phyloP scores from a whole-genome alignment of 305 asterid species.

The Plantago lanceolata region DNA sequence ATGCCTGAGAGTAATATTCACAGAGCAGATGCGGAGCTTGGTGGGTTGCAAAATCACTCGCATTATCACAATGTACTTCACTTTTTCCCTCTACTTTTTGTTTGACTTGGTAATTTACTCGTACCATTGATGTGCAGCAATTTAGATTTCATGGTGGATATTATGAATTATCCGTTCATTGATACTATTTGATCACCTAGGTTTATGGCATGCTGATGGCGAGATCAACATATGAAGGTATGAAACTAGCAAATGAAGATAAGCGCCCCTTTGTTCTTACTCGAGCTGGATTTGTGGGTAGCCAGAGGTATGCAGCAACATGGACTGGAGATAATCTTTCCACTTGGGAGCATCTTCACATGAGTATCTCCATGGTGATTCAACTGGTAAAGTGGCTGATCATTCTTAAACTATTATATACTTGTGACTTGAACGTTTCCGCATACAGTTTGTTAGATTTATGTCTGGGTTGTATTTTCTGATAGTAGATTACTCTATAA shows the following conservation, averaged over 20 bases:
- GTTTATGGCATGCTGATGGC: constrained; percentile 99
- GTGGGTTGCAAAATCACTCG: constrained; percentile 74
- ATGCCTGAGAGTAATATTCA: constrained; percentile 95
- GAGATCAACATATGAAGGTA: constrained; percentile 85
- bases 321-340: constrained; percentile 99
- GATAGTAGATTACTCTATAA: neutral
- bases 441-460: neutral
- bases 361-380: constrained; percentile 92
- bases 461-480: neutral
- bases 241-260: constrained; percentile 65
- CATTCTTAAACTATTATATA: neutral
- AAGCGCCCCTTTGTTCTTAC: constrained; percentile 94
- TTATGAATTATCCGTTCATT: constrained; percentile 7
- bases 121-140: neutral
- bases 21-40: constrained; percentile 83
- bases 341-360: constrained; percentile 95
- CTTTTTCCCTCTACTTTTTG: constrained; percentile 17
- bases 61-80: constrained; percentile 83
- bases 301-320: constrained; percentile 97
- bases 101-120: constrained; percentile 3
- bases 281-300: constrained; percentile 92
- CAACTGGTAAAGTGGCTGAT: constrained; percentile 57
- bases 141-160: constrained; percentile 8
- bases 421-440: constrained; percentile 5
- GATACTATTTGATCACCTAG: constrained; percentile 29